Conservation (phyloP, 2,329 filamentous ascomycete species). For the Arthrobotrys pseudoclavata region DNA sequence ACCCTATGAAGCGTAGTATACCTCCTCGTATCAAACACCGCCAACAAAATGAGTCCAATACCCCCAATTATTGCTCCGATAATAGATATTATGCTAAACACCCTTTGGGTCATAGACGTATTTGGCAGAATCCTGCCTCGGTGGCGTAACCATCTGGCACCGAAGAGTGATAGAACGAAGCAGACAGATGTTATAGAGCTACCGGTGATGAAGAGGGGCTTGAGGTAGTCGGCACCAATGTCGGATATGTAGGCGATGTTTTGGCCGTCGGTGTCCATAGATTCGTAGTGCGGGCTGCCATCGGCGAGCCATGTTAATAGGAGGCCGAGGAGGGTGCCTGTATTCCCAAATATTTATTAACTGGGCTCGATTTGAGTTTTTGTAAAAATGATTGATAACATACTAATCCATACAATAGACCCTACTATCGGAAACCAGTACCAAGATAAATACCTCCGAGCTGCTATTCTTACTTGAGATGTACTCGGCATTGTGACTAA, state of each 20-base stretch:
- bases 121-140: constrained; percentile 83
- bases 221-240: constrained; percentile 73
- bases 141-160: constrained; percentile 89
- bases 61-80: constrained; percentile 79
- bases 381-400: too few species aligned
- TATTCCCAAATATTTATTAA: too few species aligned
- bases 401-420: constrained; percentile 51
- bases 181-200: constrained; percentile 79
- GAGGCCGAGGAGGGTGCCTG: constrained; percentile 76
- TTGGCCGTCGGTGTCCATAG: constrained; percentile 72
- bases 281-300: constrained; percentile 72
- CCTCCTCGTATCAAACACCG: constrained; percentile 84
- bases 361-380: too few species aligned
- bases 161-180: constrained; percentile 82
- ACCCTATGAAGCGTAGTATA: constrained; percentile 78
- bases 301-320: constrained; percentile 78
- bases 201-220: constrained; percentile 83
- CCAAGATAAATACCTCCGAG: constrained; percentile 42
- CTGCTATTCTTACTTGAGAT: constrained; percentile 7
- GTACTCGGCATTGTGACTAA: neutral
- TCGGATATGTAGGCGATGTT: constrained; percentile 80
- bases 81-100: constrained; percentile 71
- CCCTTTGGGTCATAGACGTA: constrained; percentile 66
- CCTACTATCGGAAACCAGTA: constrained; percentile 52
- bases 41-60: constrained; percentile 82